phyloP scores from a whole-genome alignment of 2,329 filamentous ascomycete species.

The Escovopsis weberi region DNA sequence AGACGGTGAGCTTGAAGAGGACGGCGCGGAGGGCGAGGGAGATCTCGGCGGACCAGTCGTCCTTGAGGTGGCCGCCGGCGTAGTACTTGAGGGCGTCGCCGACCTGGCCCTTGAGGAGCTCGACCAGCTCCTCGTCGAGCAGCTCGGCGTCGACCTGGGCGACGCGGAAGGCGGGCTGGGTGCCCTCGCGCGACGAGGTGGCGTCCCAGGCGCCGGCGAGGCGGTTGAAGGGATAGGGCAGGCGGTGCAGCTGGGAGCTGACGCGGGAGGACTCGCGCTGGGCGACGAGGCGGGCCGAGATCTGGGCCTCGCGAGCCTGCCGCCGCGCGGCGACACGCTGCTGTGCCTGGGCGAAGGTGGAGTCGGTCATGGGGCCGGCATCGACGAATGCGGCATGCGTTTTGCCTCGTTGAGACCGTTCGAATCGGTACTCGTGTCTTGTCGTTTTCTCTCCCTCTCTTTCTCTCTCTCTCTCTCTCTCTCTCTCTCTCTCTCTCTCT shows the following conservation, averaged over 20 bases:
- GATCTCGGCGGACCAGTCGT: conserved; percentile 83
- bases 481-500: no score
- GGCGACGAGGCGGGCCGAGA: conserved; percentile 39
- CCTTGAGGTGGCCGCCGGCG: conserved; percentile 56
- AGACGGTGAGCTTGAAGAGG: conserved; percentile 89
- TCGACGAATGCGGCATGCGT: conserved; percentile 7
- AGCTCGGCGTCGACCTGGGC: conserved; percentile 94
- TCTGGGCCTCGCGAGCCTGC: conserved; percentile 55
- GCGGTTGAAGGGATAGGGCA: conserved; percentile 49
- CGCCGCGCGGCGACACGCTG: conserved; percentile 72
- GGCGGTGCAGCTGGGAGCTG: conserved; percentile 37
- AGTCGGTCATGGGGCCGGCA: conserved; percentile 31
- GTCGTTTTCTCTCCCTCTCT: no score
- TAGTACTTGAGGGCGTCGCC: conserved; percentile 81
- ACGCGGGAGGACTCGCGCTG: conserved; percentile 37
- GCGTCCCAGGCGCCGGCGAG: conserved; percentile 52
- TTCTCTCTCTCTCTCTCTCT: no score
- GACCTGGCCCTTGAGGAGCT: conserved; percentile 73
- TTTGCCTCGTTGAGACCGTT: not conserved
- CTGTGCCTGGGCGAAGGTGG: conserved; percentile 78
- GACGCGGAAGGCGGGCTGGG: conserved; percentile 75
- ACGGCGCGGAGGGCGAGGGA: conserved; percentile 59
- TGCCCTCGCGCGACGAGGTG: conserved; percentile 57
- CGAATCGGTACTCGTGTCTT: not conserved
- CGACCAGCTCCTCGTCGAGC: conserved; percentile 80